Percentiles rank a stretch among this genome's conserved stretches.
phyloP scores from a whole-genome alignment of 345 rosid genomes.

The Raphanus raphanistrum region DNA sequence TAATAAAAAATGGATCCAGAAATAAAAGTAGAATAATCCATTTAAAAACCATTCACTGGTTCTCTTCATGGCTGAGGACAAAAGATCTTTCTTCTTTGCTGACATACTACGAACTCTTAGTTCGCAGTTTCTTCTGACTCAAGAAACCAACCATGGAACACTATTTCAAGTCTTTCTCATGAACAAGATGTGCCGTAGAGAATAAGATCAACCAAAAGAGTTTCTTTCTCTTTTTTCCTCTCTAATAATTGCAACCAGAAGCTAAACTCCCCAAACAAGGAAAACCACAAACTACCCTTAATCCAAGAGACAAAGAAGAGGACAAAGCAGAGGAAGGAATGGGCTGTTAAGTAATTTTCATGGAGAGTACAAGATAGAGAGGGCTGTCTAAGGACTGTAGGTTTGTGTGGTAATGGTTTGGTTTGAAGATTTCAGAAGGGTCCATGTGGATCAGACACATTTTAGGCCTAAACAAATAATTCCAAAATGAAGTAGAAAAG shows the following conservation, averaged over 20 bases:
- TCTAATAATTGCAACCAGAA: slow-evolving; percentile 18
- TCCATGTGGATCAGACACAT: slow-evolving; percentile 27
- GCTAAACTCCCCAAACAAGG: slow-evolving; percentile 7
- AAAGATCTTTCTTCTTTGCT: slow-evolving; percentile 72
- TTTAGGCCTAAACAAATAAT: slow-evolving; percentile 24
- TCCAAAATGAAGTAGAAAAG: slow-evolving; percentile 1
- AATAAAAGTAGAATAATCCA: not conserved
- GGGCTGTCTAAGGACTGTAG: slow-evolving; percentile 4
- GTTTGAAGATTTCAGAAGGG: slow-evolving; percentile 18
- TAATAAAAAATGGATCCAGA: too few relatives aligned
- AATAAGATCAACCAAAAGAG: slow-evolving; percentile 26
- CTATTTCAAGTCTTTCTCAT: slow-evolving; percentile 30
- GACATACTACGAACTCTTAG: slow-evolving; percentile 46
- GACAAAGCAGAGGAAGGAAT: slow-evolving; percentile 1
- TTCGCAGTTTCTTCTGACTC: slow-evolving; percentile 44
- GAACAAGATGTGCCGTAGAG: slow-evolving; percentile 40
- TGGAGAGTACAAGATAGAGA: slow-evolving; percentile 33
- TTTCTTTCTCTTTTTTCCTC: slow-evolving; percentile 27
- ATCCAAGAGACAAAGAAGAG: slow-evolving; percentile 1
- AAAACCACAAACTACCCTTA: slow-evolving; percentile 33
- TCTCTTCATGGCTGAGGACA: slow-evolving; percentile 86
- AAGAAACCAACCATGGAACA: slow-evolving; percentile 55
- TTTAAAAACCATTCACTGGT: slow-evolving; percentile 79
- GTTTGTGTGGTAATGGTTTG: slow-evolving; percentile 37
- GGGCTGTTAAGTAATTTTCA: slow-evolving; percentile 20